Evolutionary conservation across 1,139 yeast genomes (phyloP).

Genomic region (Sugiyamaella paludigena): DNA sequence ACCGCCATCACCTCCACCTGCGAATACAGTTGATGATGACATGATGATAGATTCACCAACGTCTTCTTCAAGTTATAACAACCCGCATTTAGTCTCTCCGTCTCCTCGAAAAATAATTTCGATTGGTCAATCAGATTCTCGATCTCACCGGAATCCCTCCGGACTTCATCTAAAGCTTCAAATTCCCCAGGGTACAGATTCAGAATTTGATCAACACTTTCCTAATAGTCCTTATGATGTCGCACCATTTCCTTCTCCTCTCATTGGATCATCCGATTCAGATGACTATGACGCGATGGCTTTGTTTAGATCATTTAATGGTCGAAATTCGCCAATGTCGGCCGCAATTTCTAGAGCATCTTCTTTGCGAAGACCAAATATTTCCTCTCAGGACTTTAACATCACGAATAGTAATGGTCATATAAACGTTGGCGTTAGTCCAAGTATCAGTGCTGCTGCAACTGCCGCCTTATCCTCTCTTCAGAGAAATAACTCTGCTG

Average conservation of each 20-base stretch:
- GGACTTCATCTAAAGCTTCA: background rate
- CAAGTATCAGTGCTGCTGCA: conserved; percentile 7
- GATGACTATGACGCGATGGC: conserved; percentile 16
- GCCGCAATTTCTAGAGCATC: conserved; percentile 28
- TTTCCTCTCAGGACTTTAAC: conserved; percentile 4
- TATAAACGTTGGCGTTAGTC: background rate
- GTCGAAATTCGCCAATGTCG: conserved; percentile 26
- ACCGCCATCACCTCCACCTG: too few relatives aligned
- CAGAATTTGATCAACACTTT: conserved; percentile 4
- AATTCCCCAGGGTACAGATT: conserved; percentile 1
- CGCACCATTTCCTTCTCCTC: conserved; percentile 36
- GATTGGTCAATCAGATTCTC: too few relatives aligned
- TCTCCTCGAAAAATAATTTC: too few relatives aligned
- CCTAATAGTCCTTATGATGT: conserved; percentile 22
- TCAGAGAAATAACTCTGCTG: background rate
- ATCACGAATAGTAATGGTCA: background rate
- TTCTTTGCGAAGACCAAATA: conserved; percentile 17
- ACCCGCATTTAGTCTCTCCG: too few relatives aligned
- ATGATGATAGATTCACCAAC: too few relatives aligned
- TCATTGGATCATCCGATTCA: conserved; percentile 21
- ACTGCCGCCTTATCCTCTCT: conserved; percentile 4
- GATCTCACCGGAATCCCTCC: too few relatives aligned
- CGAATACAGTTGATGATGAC: too few relatives aligned
- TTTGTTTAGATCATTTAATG: conserved; percentile 27
- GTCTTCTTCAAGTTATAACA: too few relatives aligned